Conservation (phyloP, 306 rosid species). For the Cucumis sativus region Cucumber_9930_V3 NC_026660.2:59501-60000, state of each 20-base stretch:
- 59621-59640: neutral
- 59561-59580: too few relatives aligned
- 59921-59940: neutral
- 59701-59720: neutral
- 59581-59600: too few relatives aligned
- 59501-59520: too few relatives aligned
- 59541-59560: too few relatives aligned
- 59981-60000: neutral
- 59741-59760: neutral
- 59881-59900: neutral
- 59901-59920: neutral
- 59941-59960: neutral
- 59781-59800: neutral
- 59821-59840: neutral
- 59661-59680: neutral
- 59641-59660: neutral
- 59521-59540: too few relatives aligned
- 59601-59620: too few relatives aligned
- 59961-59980: neutral
- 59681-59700: neutral
- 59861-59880: neutral
- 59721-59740: neutral
- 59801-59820: neutral
- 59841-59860: neutral
- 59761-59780: neutral